Percentiles rank a stretch among this genome's conserved stretches.
Conservation (phyloP, 2,329 filamentous ascomycete genomes). For the Neonectria neomacrospora region DNA sequence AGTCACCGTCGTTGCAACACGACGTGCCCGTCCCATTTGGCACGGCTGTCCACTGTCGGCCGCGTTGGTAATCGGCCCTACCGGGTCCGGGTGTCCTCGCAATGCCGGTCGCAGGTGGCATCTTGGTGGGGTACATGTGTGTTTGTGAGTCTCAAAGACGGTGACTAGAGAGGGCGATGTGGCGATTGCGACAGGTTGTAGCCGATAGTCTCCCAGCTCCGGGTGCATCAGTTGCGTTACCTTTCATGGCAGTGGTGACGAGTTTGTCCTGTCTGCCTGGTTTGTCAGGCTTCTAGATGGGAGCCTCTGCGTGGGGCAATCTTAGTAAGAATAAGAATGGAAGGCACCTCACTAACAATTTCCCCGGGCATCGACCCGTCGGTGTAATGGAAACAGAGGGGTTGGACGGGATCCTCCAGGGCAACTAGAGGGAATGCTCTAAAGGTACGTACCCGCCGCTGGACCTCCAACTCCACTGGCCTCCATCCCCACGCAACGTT, state of each 20-base stretch:
- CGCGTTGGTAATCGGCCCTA: slow-evolving; percentile 27
- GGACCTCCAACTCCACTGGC: slow-evolving; percentile 5
- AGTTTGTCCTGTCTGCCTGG: too few relatives aligned
- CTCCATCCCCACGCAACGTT: slow-evolving; percentile 26
- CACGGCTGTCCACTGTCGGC: neutral
- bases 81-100: slow-evolving; percentile 13
- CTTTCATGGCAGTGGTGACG: too few relatives aligned
- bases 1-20: neutral
- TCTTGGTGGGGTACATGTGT: slow-evolving; percentile 19
- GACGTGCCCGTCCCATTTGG: slow-evolving; percentile 3
- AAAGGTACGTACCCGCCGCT: slow-evolving; percentile 6
- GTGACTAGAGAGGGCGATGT: neutral
- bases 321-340: too few relatives aligned
- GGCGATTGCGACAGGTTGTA: neutral
- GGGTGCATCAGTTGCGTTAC: too few relatives aligned
- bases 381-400: neutral
- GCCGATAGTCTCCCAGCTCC: neutral
- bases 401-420: neutral
- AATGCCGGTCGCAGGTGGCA: slow-evolving; percentile 8
- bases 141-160: neutral
- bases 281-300: neutral
- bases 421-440: neutral
- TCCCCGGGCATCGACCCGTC: neutral
- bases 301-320: slow-evolving; percentile 2
- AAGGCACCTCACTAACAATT: neutral